Base-by-base conservation (phyloP, 2,329 filamentous ascomycete species). In the Aspergillus ibericus region DNA sequence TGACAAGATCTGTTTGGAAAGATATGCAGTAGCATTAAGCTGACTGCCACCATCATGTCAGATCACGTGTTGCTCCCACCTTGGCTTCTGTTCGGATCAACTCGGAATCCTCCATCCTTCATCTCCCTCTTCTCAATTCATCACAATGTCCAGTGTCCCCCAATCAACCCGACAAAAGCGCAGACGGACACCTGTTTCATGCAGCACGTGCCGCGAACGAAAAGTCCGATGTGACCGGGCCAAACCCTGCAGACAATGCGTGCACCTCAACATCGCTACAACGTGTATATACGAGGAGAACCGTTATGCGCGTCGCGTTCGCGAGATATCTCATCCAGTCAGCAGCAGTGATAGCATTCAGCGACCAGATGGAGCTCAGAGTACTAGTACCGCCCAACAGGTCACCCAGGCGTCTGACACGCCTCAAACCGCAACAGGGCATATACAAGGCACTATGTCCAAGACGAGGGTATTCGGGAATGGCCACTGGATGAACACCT, bases 381-480 rank as follows among this genome's bases (percentile, higher is more conserved):
- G 6, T 5, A 15, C n/a, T n/a, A n/a, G n/a, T n/a, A n/a, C n/a
- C n/a, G n/a, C n/a, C n/a, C n/a, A n/a, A n/a, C n/a, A n/a, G n/a
- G 38, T 15, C 18, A 15, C 13, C 3, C 18, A 13, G 18, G 18
- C 5, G 10, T 20, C 5, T 20, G 10, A 2, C 38, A 42, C 38
- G 3, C 38, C 38, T 42, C 10, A 22, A 13, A 18, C 42, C 18
- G 15, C 42, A 25, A 16, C 40, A 18, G 53, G 16, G 4, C 35
- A 22, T 2, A 63, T 69, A 9, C 61, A 49, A n/a, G 66, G 67
- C 29, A 56, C 55, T 0, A 4, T 65, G 5, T 63, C 59, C 2
- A 71, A 71, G 53, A 70, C 68, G 2, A 58, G 69, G 20, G 54
- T 71, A 8, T 68, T 62, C 35, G 65, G 67, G 1, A 46, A 60